Conservation (phyloP, 768 basidiomycete genomes). For the Lentinula aciculospora region DNA sequence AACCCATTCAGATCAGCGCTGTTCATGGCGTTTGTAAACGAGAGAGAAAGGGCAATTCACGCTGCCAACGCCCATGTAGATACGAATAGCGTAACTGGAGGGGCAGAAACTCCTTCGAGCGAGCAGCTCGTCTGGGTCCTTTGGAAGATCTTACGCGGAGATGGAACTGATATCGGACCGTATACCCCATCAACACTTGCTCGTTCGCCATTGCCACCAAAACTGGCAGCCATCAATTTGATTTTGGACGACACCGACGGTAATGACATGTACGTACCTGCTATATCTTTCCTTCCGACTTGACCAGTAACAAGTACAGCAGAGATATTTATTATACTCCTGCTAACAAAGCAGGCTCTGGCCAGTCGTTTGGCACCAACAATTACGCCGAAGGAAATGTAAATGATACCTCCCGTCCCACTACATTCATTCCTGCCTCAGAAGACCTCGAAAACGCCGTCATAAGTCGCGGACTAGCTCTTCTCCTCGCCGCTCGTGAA, state of each 20-base stretch:
- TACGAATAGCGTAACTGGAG: neutral
- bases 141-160: conserved; percentile 82
- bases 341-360: conserved; percentile 9
- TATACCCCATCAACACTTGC: conserved; percentile 74
- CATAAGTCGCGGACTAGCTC: conserved; percentile 58
- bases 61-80: conserved; percentile 44
- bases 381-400: conserved; percentile 24
- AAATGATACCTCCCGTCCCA: conserved; percentile 12
- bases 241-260: conserved; percentile 53
- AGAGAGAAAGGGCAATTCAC: conserved; percentile 55
- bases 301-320: neutral
- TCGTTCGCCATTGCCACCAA: conserved; percentile 68
- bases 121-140: conserved; percentile 84
- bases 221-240: conserved; percentile 69
- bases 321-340: neutral
- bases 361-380: neutral
- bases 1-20: conserved; percentile 80
- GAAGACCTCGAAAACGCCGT: conserved; percentile 53
- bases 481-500: conserved; percentile 63
- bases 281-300: neutral
- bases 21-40: conserved; percentile 59
- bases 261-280: conserved; percentile 40
- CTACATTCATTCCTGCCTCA: conserved; percentile 26
- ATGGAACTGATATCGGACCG: conserved; percentile 80
- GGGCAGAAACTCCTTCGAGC: conserved; percentile 27